phyloP scores from a whole-genome alignment of 176 grass and related monocot genomes.

The Aegilops longissima region DNA sequence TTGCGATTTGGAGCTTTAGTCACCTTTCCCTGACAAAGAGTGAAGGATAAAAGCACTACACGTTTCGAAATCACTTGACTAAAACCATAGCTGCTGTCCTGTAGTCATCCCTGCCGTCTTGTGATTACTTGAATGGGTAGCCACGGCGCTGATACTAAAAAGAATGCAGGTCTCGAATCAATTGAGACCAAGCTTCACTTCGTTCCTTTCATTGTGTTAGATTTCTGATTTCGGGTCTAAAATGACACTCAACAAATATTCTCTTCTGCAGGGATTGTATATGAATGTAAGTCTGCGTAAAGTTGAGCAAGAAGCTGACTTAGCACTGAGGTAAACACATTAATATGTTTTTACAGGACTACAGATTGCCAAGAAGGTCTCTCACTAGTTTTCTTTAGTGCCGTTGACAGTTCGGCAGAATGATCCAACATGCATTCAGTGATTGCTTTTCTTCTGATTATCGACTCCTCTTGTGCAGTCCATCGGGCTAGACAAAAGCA shows the following conservation, averaged over 20 bases:
- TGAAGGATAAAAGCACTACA: background rate
- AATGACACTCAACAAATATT: background rate
- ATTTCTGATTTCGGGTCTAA: constrained; percentile 4
- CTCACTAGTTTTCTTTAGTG: background rate
- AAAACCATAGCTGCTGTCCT: background rate
- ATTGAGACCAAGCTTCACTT: background rate
- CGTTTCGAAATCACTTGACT: background rate
- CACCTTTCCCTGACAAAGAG: background rate
- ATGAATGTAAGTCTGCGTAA: constrained; percentile 71
- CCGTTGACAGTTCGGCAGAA: background rate
- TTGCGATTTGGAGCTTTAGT: background rate
- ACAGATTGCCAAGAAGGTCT: background rate
- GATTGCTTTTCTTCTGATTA: background rate
- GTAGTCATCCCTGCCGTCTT: background rate
- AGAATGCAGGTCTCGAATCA: background rate
- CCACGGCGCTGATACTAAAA: background rate
- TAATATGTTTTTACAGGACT: background rate
- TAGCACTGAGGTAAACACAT: constrained; percentile 51
- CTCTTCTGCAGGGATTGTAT: constrained; percentile 65
- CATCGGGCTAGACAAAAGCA: background rate
- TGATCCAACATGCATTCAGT: background rate
- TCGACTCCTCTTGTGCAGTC: background rate
- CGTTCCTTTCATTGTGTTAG: background rate
- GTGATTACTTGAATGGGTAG: background rate
- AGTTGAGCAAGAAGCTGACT: constrained; percentile 53